Base-by-base conservation (phyloP, 495 filamentous ascomycete species). In the Annulohypoxylon bovei region DNA sequence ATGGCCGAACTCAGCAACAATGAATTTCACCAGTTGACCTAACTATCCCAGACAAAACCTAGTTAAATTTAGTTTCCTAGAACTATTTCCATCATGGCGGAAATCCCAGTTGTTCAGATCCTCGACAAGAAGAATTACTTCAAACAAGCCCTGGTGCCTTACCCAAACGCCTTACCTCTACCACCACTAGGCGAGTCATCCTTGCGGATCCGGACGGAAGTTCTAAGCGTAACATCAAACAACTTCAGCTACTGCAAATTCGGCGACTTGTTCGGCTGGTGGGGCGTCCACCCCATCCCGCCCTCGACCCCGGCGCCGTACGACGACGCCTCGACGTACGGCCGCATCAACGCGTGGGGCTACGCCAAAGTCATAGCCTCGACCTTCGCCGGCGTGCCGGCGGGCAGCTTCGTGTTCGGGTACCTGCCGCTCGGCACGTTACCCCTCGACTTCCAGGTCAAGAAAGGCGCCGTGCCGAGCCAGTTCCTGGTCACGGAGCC, bases 281-380 rank as follows among this genome's bases (percentile, higher is more conserved):
- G 80, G 80, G 73, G 77, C 61, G 72, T 80, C 40, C 80, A 81
- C 73, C 73, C 70, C 1, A 64, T 77, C 2, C 73, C 76, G n/a
- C 54, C 71, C 0, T 63, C 74, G 6, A 80, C 81, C 0, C 86
- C 87, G n/a, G 78, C 78, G 0, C 82, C 85, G 8, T 88, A 84
- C 75, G 82, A 85, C 67, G 82, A 88, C 70, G 28, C 63, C 4
- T 39, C 75, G 9, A 65, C 72, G 1, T 89, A 85, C 76, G 86
- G 84, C 22, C 84, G 87, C 47, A 83, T 85, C 25, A 82, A 83
- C 25, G 83, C 81, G 14, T 89, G 88, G 87, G 87, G 88, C 0
- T 88, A 82, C 70, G 84, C 80, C 7, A 76, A 78, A 8, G 81
- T 89, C 3, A 63, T 82, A 25, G 84, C 87, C 30, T 84, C 79